Percentiles rank a stretch among this genome's conserved stretches.
Conservation (phyloP, 441 rosid species). For the Breynia disticha region DNA sequence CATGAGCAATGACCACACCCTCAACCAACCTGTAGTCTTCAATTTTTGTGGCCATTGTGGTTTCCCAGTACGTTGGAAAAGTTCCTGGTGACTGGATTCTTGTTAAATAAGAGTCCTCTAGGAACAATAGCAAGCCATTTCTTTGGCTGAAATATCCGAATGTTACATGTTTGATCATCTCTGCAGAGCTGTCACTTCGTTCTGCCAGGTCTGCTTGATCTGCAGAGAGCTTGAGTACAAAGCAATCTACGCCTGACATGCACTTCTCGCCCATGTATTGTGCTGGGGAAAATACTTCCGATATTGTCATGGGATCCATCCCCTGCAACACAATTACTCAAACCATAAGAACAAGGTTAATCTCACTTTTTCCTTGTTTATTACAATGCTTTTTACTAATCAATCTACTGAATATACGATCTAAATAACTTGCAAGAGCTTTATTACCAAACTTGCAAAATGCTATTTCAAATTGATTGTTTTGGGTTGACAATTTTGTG, state of each 20-base stretch:
- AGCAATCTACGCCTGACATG: conserved; percentile 53
- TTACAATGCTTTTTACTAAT: too few relatives aligned
- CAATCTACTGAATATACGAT: too few relatives aligned
- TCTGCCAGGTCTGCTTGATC: conserved; percentile 55
- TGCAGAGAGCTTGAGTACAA: conserved; percentile 64
- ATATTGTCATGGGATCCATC: conserved; percentile 73
- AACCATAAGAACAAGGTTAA: too few relatives aligned
- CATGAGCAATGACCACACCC: conserved; percentile 71
- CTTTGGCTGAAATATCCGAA: conserved; percentile 90
- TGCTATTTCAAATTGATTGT: too few relatives aligned
- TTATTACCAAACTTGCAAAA: background rate
- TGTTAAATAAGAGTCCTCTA: conserved; percentile 78
- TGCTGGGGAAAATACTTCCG: conserved; percentile 62
- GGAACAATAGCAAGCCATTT: conserved; percentile 60
- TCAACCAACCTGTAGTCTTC: conserved; percentile 59
- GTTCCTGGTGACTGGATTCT: conserved; percentile 81
- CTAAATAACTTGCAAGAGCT: background rate
- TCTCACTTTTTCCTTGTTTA: background rate
- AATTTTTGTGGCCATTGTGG: conserved; percentile 61
- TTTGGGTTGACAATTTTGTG: too few relatives aligned
- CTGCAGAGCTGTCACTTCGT: conserved; percentile 75
- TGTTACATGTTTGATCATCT: conserved; percentile 79
- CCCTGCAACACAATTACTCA: conserved; percentile 34
- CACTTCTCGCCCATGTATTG: conserved; percentile 81
- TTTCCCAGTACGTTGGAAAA: conserved; percentile 85